phyloP scores from a whole-genome alignment of 192 early-diverging fungal genomes.

The Coemansia sp. region DNA sequence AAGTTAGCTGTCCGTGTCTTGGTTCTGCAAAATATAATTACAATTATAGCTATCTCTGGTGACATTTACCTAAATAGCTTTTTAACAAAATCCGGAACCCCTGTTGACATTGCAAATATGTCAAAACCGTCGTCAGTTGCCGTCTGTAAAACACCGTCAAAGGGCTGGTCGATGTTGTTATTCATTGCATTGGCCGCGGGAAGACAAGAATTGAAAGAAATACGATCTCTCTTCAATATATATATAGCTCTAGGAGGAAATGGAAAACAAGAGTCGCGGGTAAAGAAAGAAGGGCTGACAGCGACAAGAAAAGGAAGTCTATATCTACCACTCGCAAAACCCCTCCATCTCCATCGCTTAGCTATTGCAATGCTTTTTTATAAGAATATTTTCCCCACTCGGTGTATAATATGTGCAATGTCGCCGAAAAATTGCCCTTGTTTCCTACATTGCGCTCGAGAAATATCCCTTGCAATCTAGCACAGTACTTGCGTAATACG shows the following conservation, averaged over 20 bases:
- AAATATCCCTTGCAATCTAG: neutral
- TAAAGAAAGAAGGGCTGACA: neutral
- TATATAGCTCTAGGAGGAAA: neutral
- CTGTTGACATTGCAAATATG: conserved; percentile 52
- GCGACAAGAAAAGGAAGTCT: neutral
- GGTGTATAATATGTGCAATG: neutral
- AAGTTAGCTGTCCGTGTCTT: neutral
- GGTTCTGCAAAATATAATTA: neutral
- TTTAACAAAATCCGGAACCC: conserved; percentile 55
- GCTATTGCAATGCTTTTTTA: neutral
- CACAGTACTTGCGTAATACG: neutral
- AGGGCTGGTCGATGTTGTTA: conserved; percentile 27
- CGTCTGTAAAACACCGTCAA: conserved; percentile 43
- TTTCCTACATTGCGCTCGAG: neutral
- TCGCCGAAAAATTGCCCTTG: conserved; percentile 8
- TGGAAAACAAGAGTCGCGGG: conserved; percentile 1
- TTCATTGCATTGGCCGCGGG: conserved; percentile 32
- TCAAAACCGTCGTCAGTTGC: conserved; percentile 47
- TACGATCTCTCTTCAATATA: neutral
- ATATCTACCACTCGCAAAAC: conserved; percentile 6
- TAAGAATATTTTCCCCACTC: neutral
- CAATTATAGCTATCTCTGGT: neutral
- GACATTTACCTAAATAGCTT: conserved; percentile 50
- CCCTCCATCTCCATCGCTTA: no score
- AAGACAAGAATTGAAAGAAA: conserved; percentile 4